Base-by-base conservation (phyloP, 176 grass and related monocot genomes). In the Eragrostis nindensis region DNA sequence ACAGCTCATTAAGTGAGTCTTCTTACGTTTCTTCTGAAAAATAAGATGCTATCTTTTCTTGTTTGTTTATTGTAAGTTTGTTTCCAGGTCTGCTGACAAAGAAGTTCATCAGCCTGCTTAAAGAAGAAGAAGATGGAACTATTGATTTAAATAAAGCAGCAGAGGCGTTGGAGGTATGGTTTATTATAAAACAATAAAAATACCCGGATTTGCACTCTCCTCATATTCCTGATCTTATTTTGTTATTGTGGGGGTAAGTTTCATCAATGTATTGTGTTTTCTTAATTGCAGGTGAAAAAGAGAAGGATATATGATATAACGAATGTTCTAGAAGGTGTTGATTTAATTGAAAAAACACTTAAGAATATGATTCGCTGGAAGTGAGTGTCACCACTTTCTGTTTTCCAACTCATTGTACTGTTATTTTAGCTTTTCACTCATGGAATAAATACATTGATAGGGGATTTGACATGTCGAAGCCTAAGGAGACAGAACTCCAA, bases 301-400 rank as follows among this genome's bases (percentile, higher is more conserved):
- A 88, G 94, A 83, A 94, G 94, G 85, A 94, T 97, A 67, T 97
- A 97, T 92, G 94, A 97, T 69, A 97, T 97, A 86, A 97, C 94
- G 47, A 97, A 97, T 97, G 94, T 97, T 88, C 72, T 97, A 30
- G 94, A 97, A 90, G 94, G 94, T 75, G 90, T 97, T 80, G 87
- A 93, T 70, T 85, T 97, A 78, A 97, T 97, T 69, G 92, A 97
- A 86, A 97, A 97, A 63, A 86, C 75, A 7, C 74, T 87, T 75
- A 97, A 94, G 90, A 97, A 92, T 81, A 97, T 77, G 80, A 85
- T 97, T 75, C 80, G 80, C 62, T 97, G 92, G 94, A 97, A 97
- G 94, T 97, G 90, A 89, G 87, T 88, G 22, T 18, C 41, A 55
- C 68, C 18, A 82, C 22, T 82, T 84, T 80, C 75, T 56, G 17